These are phyloP conservation scores for Apiospora rasikravindrae DNA, from an alignment of 2,329 filamentous ascomycete genomes.

Conservation along the genomic window DNA sequence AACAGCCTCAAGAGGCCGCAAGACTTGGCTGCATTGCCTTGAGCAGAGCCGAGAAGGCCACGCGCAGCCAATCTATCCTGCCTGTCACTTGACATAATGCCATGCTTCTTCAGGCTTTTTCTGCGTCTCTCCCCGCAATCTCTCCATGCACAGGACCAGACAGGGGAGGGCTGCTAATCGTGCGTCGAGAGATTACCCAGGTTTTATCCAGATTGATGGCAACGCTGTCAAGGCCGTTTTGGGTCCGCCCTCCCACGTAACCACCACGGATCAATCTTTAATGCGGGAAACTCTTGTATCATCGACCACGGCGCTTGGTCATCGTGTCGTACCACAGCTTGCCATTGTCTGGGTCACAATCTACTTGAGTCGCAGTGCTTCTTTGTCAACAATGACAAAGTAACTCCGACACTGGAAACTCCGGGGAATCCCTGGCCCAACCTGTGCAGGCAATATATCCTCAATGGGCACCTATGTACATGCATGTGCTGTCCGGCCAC, in stretches of 20 bases:
- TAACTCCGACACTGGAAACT: background rate
- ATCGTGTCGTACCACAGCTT: background rate
- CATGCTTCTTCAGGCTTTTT: background rate
- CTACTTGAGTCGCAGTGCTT: constrained; percentile 9
- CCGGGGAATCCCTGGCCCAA: background rate
- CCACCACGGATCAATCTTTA: background rate
- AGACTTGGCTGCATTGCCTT: constrained; percentile 11
- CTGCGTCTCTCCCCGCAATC: background rate
- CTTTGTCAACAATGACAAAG: constrained; percentile 13
- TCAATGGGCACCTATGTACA: background rate
- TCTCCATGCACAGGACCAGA: background rate
- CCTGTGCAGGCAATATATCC: background rate
- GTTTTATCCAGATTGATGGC: constrained; percentile 17
- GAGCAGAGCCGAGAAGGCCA: constrained; percentile 17
- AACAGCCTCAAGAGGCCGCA: background rate
- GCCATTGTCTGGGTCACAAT: background rate
- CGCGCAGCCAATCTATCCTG: background rate
- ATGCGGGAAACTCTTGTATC: background rate
- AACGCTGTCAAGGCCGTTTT: background rate
- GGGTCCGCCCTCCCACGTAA: constrained; percentile 10
- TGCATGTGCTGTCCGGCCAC: constrained; percentile 7
- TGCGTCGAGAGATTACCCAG: background rate
- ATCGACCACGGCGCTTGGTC: background rate
- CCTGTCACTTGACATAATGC: background rate
- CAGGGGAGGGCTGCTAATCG: background rate